Base-by-base conservation (phyloP, 192 early-diverging fungal species). In the Coemansia aciculifera region DNA sequence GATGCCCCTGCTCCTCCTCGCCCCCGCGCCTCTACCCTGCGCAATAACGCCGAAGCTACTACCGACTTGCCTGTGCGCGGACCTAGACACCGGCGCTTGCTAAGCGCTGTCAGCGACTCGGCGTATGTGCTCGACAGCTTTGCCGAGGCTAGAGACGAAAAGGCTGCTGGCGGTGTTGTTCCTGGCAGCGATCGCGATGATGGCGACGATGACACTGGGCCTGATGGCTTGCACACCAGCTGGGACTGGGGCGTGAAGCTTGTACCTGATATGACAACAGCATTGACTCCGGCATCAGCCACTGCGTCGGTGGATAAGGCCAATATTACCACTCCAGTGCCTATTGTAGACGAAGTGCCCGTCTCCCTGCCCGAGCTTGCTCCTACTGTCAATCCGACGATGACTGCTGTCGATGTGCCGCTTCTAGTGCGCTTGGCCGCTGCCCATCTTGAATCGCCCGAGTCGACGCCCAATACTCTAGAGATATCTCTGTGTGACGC, bases 161-260 rank as follows among this genome's bases (percentile, higher is more conserved):
- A 31, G n/a, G 61, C 38, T 39, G 24, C 49, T 15, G 15, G 36
- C 13, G 48, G 23, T 1, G 38, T 15, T 15, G n/a, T 15, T 27
- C 13, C 24, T 21, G 46, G 19, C 51, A 54, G 29, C 24, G 42
- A 19, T 17, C 5, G 21, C 52, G 36, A 21, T 21, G 36, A 10
- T 43, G n/a, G 2, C 8, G 56, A 12, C 40, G n/a, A 29, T 19
- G 38, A 37, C 9, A 56, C 9, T 8, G 38, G 37, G 19, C 19
- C 32, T 51, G 60, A 63, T 13, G 54, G 40, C 43, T 60, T 74
- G 62, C 80, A 80, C 21, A 64, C 80, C 21, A 76, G 72, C 66
- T 83, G 80, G 80, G 80, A 83, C 72, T 83, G 80, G 80, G 80
- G 80, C 44, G 80, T 78, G 6, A 67, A 69, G 36, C 51, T 66